phyloP scores from a whole-genome alignment of 495 filamentous ascomycete genomes.

The Cercophora newfieldiana region DNA sequence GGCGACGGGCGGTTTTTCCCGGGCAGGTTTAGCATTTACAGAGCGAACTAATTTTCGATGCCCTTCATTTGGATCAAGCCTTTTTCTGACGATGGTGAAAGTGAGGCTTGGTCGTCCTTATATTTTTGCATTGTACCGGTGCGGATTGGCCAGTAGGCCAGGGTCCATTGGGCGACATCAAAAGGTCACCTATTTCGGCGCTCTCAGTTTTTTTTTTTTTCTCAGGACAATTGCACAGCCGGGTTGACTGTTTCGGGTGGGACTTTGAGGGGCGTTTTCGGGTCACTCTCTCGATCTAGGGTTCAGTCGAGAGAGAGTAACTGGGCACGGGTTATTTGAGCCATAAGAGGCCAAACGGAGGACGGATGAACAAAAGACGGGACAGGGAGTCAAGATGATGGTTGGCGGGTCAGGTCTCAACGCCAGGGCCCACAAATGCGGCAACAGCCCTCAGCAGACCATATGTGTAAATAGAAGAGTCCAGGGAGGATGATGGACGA shows the following conservation, averaged over 20 bases:
- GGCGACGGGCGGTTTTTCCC: constrained; percentile 1
- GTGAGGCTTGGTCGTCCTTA: constrained; percentile 6
- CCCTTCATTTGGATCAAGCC: constrained; percentile 12
- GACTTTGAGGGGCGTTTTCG: constrained; percentile 1
- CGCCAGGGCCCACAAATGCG: not conserved
- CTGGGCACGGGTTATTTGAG: not conserved
- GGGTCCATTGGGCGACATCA: not conserved
- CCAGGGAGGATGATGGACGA: not conserved
- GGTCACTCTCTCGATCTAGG: not conserved
- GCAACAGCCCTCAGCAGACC: not conserved
- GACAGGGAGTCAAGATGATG: not conserved
- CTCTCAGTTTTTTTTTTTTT: constrained; percentile 4
- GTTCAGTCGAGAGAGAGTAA: not conserved
- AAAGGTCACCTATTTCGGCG: not conserved
- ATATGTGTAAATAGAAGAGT: not conserved
- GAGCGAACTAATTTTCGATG: constrained; percentile 12
- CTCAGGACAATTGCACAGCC: not conserved
- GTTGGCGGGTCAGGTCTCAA: not conserved
- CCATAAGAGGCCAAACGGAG: not conserved
- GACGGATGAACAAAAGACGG: not conserved
- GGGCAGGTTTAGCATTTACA: constrained; percentile 11
- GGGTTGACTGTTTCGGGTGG: not conserved
- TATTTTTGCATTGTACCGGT: constrained; percentile 14
- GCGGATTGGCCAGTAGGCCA: constrained; percentile 5
- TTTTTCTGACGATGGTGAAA: constrained; percentile 1